A percentile compares a stretch with the other conserved stretches of the same genome.
phyloP scores from a whole-genome alignment of 345 rosid species.

The Brassica rapa region DNA sequence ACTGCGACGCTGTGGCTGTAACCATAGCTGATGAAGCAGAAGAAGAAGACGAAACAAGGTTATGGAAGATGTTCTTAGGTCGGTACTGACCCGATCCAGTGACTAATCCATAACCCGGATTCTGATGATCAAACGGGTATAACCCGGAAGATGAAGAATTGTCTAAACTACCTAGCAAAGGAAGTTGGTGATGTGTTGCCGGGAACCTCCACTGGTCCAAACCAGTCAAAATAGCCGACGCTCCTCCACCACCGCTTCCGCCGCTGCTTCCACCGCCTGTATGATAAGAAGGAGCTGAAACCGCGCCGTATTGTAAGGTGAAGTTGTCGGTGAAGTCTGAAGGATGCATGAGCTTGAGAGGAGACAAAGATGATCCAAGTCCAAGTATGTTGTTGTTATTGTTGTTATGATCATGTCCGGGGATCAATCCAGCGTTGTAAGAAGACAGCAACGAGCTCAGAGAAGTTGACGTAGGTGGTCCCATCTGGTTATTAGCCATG shows the following conservation, averaged over 20 bases:
- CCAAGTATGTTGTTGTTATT: slow-evolving; percentile 35
- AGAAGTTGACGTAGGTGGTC: slow-evolving; percentile 39
- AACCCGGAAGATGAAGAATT: slow-evolving; percentile 24
- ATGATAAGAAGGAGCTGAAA: slow-evolving; percentile 35
- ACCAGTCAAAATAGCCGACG: slow-evolving; percentile 33
- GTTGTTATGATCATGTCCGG: slow-evolving; percentile 40
- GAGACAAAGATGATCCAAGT: slow-evolving; percentile 43
- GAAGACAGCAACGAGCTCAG: slow-evolving; percentile 41
- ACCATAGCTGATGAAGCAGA: slow-evolving; percentile 38
- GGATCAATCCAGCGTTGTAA: slow-evolving; percentile 43
- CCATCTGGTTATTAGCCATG: slow-evolving; percentile 33
- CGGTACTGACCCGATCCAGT: slow-evolving; percentile 39
- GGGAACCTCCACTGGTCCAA: slow-evolving; percentile 41
- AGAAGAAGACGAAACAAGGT: slow-evolving; percentile 28
- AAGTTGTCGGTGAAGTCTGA: slow-evolving; percentile 42
- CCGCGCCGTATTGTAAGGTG: slow-evolving; percentile 41
- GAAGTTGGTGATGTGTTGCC: slow-evolving; percentile 26
- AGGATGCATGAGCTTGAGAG: slow-evolving; percentile 43
- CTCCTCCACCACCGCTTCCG: slow-evolving; percentile 32
- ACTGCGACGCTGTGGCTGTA: slow-evolving; percentile 32
- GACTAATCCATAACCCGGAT: slow-evolving; percentile 34
- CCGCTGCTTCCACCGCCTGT: slow-evolving; percentile 33
- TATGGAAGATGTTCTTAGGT: slow-evolving; percentile 41
- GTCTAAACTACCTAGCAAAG: slow-evolving; percentile 36
- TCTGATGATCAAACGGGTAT: slow-evolving; percentile 37